Conservation (phyloP, 192 early-diverging fungal species). For the Chytriomyces confervae region DNA sequence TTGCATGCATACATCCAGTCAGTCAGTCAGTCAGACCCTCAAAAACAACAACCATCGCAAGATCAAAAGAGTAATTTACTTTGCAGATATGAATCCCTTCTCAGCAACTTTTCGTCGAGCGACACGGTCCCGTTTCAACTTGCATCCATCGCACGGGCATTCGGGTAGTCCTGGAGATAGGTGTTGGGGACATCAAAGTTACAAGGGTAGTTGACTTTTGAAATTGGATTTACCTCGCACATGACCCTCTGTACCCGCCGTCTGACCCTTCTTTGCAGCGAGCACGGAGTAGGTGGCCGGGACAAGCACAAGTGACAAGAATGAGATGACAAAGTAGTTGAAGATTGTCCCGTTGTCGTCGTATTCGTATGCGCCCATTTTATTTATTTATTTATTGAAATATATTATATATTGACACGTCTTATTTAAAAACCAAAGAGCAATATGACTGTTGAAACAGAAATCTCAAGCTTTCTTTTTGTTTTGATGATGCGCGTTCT, state of each 20-base stretch:
- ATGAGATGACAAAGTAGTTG: conserved; percentile 89
- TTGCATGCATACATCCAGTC: background rate
- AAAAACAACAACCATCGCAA: too few species aligned
- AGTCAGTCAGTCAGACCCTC: background rate
- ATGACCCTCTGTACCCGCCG: too few species aligned
- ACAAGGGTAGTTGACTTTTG: background rate
- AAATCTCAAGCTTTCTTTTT: background rate
- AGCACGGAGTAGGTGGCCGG: conserved; percentile 62
- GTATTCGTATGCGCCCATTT: conserved; percentile 83
- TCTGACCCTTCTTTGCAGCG: background rate
- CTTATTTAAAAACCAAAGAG: background rate
- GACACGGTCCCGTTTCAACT: background rate
- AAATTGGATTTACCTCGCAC: background rate
- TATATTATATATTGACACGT: too few species aligned
- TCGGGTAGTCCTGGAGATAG: background rate
- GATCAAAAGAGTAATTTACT: background rate
- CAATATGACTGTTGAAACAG: too few species aligned
- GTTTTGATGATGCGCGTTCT: background rate
- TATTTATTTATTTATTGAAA: conserved; percentile 8
- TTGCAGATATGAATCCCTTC: conserved; percentile 13
- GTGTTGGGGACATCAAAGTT: too few species aligned
- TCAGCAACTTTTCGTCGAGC: background rate
- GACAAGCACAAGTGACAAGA: conserved; percentile 81
- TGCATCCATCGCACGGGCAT: conserved; percentile 14
- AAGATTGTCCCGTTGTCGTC: conserved; percentile 95